Conservation (phyloP, 495 filamentous ascomycete genomes). For the Neurospora intermedia region DNA sequence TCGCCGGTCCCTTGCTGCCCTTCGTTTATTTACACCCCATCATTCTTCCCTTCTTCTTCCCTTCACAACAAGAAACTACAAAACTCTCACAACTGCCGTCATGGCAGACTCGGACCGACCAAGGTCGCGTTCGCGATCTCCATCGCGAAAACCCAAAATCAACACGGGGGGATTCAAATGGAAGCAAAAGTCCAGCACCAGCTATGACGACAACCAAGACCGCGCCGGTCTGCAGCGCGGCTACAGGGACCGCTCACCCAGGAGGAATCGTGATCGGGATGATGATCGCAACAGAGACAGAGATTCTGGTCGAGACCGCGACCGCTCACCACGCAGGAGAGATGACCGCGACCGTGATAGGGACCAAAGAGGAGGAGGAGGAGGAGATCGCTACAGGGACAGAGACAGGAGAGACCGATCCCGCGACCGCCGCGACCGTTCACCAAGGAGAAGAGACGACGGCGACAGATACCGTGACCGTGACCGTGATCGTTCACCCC, state of each 20-base stretch:
- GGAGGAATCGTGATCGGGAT: conserved; percentile 23
- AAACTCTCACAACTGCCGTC: conserved; percentile 2
- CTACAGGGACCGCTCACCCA: conserved; percentile 39
- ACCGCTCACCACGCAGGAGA: conserved; percentile 4
- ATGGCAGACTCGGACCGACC: conserved; percentile 24
- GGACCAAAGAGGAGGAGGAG: conserved; percentile 6
- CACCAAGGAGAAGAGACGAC: background rate
- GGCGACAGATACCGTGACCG: background rate
- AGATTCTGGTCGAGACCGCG: conserved; percentile 14
- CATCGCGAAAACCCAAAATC: conserved; percentile 27
- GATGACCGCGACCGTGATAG: conserved; percentile 17
- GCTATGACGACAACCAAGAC: conserved; percentile 39
- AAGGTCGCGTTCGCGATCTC: conserved; percentile 26
- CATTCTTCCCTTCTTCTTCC: background rate
- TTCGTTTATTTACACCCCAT: background rate
- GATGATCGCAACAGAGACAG: conserved; percentile 22
- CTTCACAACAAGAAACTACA: background rate
- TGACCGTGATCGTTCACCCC: too few species aligned
- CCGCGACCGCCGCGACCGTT: background rate
- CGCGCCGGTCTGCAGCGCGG: conserved; percentile 36
- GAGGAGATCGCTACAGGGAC: conserved; percentile 1
- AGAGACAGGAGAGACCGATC: conserved; percentile 1
- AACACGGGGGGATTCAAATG: conserved; percentile 49
- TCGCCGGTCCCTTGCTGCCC: background rate
- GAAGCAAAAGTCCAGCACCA: conserved; percentile 52